Percentiles rank a stretch among this genome's conserved stretches.
Evolutionary conservation across 495 filamentous ascomycete genomes (phyloP).

Genomic region (Xylaria curta): DNA sequence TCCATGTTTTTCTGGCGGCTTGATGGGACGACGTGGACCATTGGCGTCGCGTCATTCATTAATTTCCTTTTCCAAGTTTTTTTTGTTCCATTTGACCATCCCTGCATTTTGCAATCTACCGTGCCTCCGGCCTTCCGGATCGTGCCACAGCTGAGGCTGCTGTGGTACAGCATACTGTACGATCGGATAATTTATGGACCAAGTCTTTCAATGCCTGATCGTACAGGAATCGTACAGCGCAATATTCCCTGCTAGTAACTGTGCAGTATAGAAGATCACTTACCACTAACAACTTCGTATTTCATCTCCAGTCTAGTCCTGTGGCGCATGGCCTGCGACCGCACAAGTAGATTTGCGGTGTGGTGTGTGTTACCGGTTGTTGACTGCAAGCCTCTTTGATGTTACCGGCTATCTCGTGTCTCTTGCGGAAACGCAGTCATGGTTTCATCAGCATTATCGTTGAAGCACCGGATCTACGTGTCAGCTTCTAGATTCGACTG

Average conservation of each 20-base stretch:
- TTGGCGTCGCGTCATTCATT: slow-evolving; percentile 15
- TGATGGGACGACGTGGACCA: slow-evolving; percentile 17
- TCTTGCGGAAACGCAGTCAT: slow-evolving; percentile 22
- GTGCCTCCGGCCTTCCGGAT: slow-evolving; percentile 22
- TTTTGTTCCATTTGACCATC: background rate
- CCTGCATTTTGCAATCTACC: slow-evolving; percentile 19
- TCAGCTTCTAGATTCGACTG: slow-evolving; percentile 2
- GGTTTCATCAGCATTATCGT: slow-evolving; percentile 25
- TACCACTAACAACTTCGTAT: slow-evolving; percentile 9
- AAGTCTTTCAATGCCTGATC: slow-evolving; percentile 6
- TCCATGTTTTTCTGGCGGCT: background rate
- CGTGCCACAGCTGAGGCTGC: slow-evolving; percentile 13
- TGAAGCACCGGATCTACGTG: background rate
- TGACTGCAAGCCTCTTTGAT: background rate
- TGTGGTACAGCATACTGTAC: slow-evolving; percentile 13
- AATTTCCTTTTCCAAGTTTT: slow-evolving; percentile 23
- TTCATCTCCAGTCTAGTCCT: background rate
- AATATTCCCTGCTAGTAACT: background rate
- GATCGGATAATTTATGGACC: slow-evolving; percentile 15
- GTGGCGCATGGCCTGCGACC: background rate
- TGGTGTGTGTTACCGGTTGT: background rate
- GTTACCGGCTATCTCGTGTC: background rate
- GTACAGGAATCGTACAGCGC: background rate
- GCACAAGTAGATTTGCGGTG: background rate
- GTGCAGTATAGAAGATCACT: background rate